Evolutionary conservation across 2,329 filamentous ascomycete species (phyloP).

Genomic region (Apiospora arundinis): DNA sequence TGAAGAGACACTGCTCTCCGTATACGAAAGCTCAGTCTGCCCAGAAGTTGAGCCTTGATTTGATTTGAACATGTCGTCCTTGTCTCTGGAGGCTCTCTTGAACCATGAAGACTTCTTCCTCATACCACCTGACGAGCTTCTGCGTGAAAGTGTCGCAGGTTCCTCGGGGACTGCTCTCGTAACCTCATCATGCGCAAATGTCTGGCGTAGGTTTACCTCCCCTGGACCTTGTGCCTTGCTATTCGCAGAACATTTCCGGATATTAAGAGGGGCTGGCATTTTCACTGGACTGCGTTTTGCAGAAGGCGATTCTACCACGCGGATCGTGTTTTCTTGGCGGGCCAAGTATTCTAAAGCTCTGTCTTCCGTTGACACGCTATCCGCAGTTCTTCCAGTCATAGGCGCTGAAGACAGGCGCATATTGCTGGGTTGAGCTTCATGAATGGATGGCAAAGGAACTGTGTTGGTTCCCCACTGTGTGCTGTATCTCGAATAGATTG

Average conservation of each 20-base stretch:
- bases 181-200: slow-evolving; percentile 35
- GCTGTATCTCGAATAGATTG: slow-evolving; percentile 50
- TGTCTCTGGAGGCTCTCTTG: slow-evolving; percentile 52
- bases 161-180: slow-evolving; percentile 27
- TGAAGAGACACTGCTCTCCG: slow-evolving; percentile 32
- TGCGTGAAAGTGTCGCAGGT: slow-evolving; percentile 29
- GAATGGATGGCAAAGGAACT: slow-evolving; percentile 55
- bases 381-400: slow-evolving; percentile 31
- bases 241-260: slow-evolving; percentile 46
- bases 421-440: slow-evolving; percentile 46
- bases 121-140: slow-evolving; percentile 34
- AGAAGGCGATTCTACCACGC: slow-evolving; percentile 58
- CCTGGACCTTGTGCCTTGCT: slow-evolving; percentile 24
- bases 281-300: slow-evolving; percentile 40
- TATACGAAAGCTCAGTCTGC: slow-evolving; percentile 31
- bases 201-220: slow-evolving; percentile 35
- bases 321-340: slow-evolving; percentile 58
- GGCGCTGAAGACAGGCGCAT: slow-evolving; percentile 55
- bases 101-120: slow-evolving; percentile 61
- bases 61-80: slow-evolving; percentile 30
- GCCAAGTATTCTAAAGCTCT: slow-evolving; percentile 52
- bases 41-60: slow-evolving; percentile 26
- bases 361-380: slow-evolving; percentile 36
- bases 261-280: slow-evolving; percentile 47
- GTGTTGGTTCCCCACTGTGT: slow-evolving; percentile 44